Conservation (phyloP, 2,329 filamentous ascomycete genomes). For the Aspergillus fumigatus region DNA sequence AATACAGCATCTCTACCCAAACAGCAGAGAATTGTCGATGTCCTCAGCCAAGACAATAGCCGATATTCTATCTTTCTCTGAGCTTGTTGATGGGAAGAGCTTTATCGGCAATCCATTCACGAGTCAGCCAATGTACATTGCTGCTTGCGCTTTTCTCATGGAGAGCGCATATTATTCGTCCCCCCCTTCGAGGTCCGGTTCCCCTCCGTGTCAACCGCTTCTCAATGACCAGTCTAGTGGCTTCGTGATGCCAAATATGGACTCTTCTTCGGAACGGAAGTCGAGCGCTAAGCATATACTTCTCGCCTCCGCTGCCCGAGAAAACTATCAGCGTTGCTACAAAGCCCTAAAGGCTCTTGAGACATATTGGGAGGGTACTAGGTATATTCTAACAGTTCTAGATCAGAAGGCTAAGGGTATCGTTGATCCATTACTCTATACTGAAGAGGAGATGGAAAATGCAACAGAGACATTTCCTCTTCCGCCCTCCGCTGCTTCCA, state of each 20-base stretch:
- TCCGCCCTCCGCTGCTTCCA: conserved; percentile 47
- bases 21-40: conserved; percentile 78
- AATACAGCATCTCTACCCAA: conserved; percentile 68
- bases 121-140: conserved; percentile 86
- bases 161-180: conserved; percentile 70
- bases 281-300: conserved; percentile 63
- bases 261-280: conserved; percentile 27
- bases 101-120: conserved; percentile 87
- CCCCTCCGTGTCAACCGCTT: conserved; percentile 41
- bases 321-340: conserved; percentile 84
- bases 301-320: conserved; percentile 73
- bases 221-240: conserved; percentile 30
- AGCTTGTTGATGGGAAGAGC: conserved; percentile 78
- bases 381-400: conserved; percentile 79
- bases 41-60: conserved; percentile 88
- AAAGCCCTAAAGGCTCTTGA: conserved; percentile 77
- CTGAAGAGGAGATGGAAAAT: conserved; percentile 71
- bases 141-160: conserved; percentile 81
- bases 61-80: conserved; percentile 80
- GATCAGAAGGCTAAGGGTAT: conserved; percentile 86
- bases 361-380: conserved; percentile 78
- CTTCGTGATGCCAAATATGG: conserved; percentile 31
- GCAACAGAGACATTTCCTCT: conserved; percentile 54
- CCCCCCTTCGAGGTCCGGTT: conserved; percentile 58
- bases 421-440: conserved; percentile 66